These are phyloP conservation scores for Prunus fruticosa DNA, from an alignment of 306 rosid genomes.

Conservation along the genomic window DNA sequence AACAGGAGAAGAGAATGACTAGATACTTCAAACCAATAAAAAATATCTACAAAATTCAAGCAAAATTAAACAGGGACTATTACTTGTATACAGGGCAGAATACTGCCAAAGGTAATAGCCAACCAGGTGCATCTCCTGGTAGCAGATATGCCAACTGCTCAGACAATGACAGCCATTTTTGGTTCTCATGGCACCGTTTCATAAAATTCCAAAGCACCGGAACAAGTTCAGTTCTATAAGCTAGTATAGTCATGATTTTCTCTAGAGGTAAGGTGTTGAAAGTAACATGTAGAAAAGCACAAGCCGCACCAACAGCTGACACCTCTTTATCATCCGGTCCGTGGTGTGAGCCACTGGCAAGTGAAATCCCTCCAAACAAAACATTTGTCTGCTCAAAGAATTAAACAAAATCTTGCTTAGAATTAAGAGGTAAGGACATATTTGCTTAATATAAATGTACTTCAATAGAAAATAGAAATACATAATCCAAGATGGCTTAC, in stretches of 20 bases:
- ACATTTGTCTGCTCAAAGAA: conserved; percentile 59
- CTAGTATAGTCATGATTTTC: conserved; percentile 87
- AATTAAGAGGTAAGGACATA: conserved; percentile 6
- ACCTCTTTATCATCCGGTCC: conserved; percentile 75
- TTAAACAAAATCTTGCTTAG: conserved; percentile 13
- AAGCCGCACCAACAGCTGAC: conserved; percentile 84
- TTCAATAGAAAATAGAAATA: neutral
- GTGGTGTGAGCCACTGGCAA: conserved; percentile 35
- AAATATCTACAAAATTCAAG: conserved; percentile 3
- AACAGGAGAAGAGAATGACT: conserved; percentile 5
- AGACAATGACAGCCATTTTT: conserved; percentile 79
- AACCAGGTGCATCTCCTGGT: conserved; percentile 92
- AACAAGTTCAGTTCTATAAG: conserved; percentile 93
- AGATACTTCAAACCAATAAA: conserved; percentile 6
- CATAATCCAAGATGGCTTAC: conserved; percentile 41
- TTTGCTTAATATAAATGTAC: conserved; percentile 8
- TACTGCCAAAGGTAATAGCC: conserved; percentile 91
- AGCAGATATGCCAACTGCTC: conserved; percentile 59
- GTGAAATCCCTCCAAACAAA: conserved; percentile 73
- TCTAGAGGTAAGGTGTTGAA: conserved; percentile 81
- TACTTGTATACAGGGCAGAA: conserved; percentile 99
- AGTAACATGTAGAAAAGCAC: conserved; percentile 81
- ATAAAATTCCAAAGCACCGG: conserved; percentile 93
- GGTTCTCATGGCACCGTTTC: conserved; percentile 84
- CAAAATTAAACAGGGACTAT: conserved; percentile 21